Evolutionary conservation across 1,284 basidiomycete genomes (phyloP), one percentile per base, ranked within the genome.

Genomic region (Rhodotorula glutinis): DNA sequence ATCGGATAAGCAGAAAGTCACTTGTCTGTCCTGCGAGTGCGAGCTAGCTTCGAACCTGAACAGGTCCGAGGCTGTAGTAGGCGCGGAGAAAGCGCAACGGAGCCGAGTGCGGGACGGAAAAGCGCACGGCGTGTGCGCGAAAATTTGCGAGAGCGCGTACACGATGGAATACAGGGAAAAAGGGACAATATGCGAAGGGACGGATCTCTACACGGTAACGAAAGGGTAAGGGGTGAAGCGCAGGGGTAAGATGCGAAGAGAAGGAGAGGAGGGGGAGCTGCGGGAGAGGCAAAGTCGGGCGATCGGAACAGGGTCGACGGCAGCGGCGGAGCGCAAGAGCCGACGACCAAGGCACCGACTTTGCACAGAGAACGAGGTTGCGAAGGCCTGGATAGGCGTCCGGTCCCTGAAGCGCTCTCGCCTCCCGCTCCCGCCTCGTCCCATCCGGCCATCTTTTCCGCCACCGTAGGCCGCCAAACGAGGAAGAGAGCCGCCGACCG

Each of bases 401-500:
- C 33, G 11, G 33, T 38, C 33, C n/a, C 33, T 38, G 33, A 51
- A 25, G 9, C 5, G 16, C 49, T 51, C 25, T 27, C 23, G 46
- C 25, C 60, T 55, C 43, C 25, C 30, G 16, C 58, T 51, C 25
- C 17, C 44, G 21, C 17, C 44, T 55, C 13, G 33, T 43, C 27
- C 40, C n/a, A 16, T n/a, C 57, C 49, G 49, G 49, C 49, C 49
- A n/a, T 27, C 49, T 16, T 17, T 27, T 51, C 25, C 49, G 25
- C 49, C 49, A 51, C 11, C 56, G 21, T 25, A 11, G 33, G 40
- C n/a, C 40, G 53, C 30, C 62, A 57, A 43, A 47, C 33, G 25
- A 47, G 51, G 56, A 44, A 54, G 33, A 33, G 56, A 46, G 62
- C 57, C 43, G 30, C 57, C 30, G 21, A 27, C 9, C n/a, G 51